phyloP scores from a whole-genome alignment of 495 filamentous ascomycete genomes.

The Podospora anserina region DNA sequence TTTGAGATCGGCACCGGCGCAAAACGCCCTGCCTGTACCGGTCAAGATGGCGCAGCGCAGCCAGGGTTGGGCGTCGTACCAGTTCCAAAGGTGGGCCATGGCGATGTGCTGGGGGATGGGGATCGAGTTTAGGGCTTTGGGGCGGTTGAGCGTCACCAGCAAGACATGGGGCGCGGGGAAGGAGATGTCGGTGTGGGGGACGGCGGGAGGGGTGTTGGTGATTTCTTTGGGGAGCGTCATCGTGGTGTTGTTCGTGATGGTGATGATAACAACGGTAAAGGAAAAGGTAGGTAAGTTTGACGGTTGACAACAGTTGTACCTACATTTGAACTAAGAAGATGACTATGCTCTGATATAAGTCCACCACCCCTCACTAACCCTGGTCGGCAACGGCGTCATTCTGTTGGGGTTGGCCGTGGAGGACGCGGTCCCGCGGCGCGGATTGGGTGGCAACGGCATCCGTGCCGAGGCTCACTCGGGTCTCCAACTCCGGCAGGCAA shows the following conservation, averaged over 20 bases:
- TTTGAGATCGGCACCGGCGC: slow-evolving; percentile 57
- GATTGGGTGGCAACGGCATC: slow-evolving; percentile 1
- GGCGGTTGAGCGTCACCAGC: slow-evolving; percentile 61
- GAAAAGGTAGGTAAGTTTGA: background rate
- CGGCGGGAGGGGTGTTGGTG: slow-evolving; percentile 3
- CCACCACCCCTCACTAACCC: background rate
- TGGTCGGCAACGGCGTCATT: slow-evolving; percentile 6
- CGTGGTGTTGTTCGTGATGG: background rate
- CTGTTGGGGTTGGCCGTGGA: slow-evolving; percentile 13
- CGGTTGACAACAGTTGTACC: background rate
- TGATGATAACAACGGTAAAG: background rate
- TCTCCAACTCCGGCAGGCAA: slow-evolving; percentile 14
- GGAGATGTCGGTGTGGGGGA: slow-evolving; percentile 43
- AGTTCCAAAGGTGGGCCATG: slow-evolving; percentile 51
- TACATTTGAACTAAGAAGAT: background rate
- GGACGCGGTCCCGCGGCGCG: background rate
- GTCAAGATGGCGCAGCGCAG: slow-evolving; percentile 57
- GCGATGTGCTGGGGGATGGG: slow-evolving; percentile 48
- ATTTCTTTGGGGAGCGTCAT: slow-evolving; percentile 5
- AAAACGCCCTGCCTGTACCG: slow-evolving; percentile 53
- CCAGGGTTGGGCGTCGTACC: slow-evolving; percentile 56
- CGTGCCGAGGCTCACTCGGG: slow-evolving; percentile 17
- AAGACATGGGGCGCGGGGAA: slow-evolving; percentile 57
- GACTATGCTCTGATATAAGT: background rate
- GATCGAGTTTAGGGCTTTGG: slow-evolving; percentile 57